Evolutionary conservation across 805 yeast genomes (phyloP).

Genomic region (Zygosaccharomyces kombuchaensis): DNA sequence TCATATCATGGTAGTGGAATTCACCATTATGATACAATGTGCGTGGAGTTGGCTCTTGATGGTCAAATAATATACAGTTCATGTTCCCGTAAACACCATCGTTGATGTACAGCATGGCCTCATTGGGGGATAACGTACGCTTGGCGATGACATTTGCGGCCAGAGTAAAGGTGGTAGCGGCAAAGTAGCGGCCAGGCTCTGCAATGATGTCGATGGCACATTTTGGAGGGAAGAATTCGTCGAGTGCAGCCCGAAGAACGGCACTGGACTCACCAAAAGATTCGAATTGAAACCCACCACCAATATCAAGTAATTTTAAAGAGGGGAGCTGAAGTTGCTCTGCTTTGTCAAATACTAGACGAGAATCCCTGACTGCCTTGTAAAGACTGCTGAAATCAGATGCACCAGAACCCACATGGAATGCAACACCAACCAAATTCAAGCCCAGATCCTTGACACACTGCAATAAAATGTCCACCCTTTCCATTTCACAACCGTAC

Average conservation of each 20-base stretch:
- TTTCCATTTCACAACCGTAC: constrained; percentile 71
- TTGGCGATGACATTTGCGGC: constrained; percentile 85
- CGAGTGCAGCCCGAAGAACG: constrained; percentile 53
- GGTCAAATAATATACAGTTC: constrained; percentile 91
- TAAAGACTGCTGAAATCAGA: constrained; percentile 61
- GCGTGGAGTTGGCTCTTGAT: constrained; percentile 70
- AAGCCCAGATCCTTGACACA: constrained; percentile 59
- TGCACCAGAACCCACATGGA: constrained; percentile 96
- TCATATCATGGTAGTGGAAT: constrained; percentile 40
- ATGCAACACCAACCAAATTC: constrained; percentile 78
- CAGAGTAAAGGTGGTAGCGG: constrained; percentile 77
- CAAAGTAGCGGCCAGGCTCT: constrained; percentile 92
- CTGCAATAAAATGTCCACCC: constrained; percentile 52
- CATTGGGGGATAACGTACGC: constrained; percentile 41
- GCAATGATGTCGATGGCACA: constrained; percentile 58
- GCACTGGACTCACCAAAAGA: constrained; percentile 56
- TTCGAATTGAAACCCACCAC: constrained; percentile 82
- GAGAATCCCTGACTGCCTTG: constrained; percentile 70
- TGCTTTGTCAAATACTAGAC: constrained; percentile 61
- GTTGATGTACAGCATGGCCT: constrained; percentile 77
- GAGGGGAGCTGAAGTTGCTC: constrained; percentile 40
- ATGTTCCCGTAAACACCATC: constrained; percentile 96
- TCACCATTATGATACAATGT: constrained; percentile 55
- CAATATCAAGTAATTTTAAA: constrained; percentile 70
- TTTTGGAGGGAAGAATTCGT: constrained; percentile 51